phyloP scores from a whole-genome alignment of 352 stramenopile species.

The Blastocystis sp. region DNA sequence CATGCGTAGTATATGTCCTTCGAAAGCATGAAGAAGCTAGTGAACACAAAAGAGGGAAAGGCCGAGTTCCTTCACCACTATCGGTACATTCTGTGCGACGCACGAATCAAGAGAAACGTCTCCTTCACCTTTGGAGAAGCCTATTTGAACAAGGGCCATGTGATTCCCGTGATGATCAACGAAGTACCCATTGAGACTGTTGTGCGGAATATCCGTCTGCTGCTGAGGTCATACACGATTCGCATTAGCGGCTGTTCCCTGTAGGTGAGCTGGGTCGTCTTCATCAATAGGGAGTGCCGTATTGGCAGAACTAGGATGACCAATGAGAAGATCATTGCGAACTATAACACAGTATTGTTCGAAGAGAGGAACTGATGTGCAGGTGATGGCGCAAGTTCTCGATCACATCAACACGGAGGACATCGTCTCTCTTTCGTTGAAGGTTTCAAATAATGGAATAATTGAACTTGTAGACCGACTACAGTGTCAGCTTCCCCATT shows the following conservation, averaged over 20 bases:
- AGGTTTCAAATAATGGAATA: neutral
- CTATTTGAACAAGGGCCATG: slow-evolving; percentile 1
- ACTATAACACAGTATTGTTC: slow-evolving; percentile 17
- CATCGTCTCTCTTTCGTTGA: slow-evolving; percentile 30
- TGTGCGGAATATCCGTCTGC: slow-evolving; percentile 32
- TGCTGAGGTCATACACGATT: slow-evolving; percentile 3
- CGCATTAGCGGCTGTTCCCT: neutral
- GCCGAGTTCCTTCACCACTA: slow-evolving; percentile 23
- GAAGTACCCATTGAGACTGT: slow-evolving; percentile 19
- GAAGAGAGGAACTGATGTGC: neutral
- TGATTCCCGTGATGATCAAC: slow-evolving; percentile 32
- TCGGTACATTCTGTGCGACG: slow-evolving; percentile 61
- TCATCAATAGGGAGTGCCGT: slow-evolving; percentile 13
- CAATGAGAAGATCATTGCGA: slow-evolving; percentile 47
- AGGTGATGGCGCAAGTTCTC: slow-evolving; percentile 22
- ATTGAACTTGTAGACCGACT: slow-evolving; percentile 51
- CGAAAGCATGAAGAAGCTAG: slow-evolving; percentile 23
- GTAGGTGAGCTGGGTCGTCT: neutral
- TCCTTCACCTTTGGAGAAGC: slow-evolving; percentile 20
- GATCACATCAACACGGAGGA: slow-evolving; percentile 20
- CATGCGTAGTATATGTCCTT: slow-evolving; percentile 62
- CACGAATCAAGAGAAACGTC: slow-evolving; percentile 26
- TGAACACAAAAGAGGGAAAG: slow-evolving; percentile 34
- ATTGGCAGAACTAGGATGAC: slow-evolving; percentile 26
- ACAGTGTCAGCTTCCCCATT: slow-evolving; percentile 66